phyloP scores from a whole-genome alignment of 108 stramenopile species.

The Nitzschia sp. region DNA sequence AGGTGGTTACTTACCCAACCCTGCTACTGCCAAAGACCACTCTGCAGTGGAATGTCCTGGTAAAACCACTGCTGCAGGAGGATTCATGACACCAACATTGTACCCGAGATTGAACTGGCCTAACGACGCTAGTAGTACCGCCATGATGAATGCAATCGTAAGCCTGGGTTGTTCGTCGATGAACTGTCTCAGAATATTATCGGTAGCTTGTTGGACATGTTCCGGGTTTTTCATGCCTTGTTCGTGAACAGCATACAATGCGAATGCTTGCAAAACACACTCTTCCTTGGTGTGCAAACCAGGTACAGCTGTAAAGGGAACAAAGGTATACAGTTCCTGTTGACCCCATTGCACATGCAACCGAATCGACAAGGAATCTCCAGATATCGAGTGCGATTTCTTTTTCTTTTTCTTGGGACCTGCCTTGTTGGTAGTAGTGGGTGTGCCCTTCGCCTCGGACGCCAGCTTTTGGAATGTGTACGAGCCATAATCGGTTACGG shows the following conservation, averaged over 20 bases:
- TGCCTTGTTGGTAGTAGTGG: too few relatives aligned
- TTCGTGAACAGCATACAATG: constrained; percentile 55
- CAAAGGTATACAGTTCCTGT: constrained; percentile 74
- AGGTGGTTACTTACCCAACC: neutral
- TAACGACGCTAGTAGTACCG: constrained; percentile 61
- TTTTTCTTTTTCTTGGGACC: too few relatives aligned
- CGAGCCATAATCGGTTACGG: too few relatives aligned
- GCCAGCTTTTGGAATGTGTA: too few relatives aligned
- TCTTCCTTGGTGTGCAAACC: constrained; percentile 76
- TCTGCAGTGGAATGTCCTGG: constrained; percentile 67
- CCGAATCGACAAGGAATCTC: too few relatives aligned
- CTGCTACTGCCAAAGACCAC: constrained; percentile 55
- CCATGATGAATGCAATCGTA: constrained; percentile 79
- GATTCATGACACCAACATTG: constrained; percentile 81
- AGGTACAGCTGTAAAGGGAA: constrained; percentile 81
- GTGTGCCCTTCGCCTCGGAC: too few relatives aligned
- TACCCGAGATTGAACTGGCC: constrained; percentile 78
- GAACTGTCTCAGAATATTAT: constrained; percentile 78
- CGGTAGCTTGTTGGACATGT: constrained; percentile 55
- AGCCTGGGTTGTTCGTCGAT: constrained; percentile 75
- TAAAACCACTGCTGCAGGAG: constrained; percentile 76
- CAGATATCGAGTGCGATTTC: too few relatives aligned
- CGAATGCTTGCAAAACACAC: constrained; percentile 61
- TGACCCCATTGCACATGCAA: constrained; percentile 72
- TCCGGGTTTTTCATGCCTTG: constrained; percentile 30